Base-by-base conservation (phyloP, 2,329 filamentous ascomycete species). In the Onygenales sp. region DNA sequence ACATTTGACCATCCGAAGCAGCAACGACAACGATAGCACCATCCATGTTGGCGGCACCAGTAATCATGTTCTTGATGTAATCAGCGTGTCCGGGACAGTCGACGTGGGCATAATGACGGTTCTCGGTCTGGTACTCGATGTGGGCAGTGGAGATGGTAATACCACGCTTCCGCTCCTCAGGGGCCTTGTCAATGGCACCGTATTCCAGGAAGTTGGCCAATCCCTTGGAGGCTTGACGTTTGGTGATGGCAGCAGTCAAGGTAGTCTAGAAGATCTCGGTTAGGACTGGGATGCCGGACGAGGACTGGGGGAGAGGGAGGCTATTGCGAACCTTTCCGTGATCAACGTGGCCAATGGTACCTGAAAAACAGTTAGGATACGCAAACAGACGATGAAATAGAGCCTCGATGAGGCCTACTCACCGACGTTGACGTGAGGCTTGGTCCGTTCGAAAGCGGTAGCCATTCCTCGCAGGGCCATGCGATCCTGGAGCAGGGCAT, bases 41-140 rank as follows among this genome's bases (percentile, higher is more conserved):
- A 67, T 98, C 93, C 93, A 98, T 98, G 80, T 90, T 95, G 67
- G 94, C 92, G 59, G 93, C 91, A 84, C 93, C 93, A 62, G 93
- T 98, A 74, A 98, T 98, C 93, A 98, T 98, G 86, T 98, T 98
- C 84, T 98, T 98, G 80, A 98, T 97, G 82, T 98, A 98, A 89
- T 98, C 93, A 76, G 93, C 93, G 86, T 98, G 93, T 76, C 93
- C 93, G 55, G 93, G 93, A 77, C 93, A 98, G 83, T 98, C 93
- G 79, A 98, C 93, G 83, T 98, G 93, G 67, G 93, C 93, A 78
- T 98, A 98, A 80, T 98, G 93, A 69, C 93, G 86, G 70, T 79
- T 80, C 0, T 95, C 88, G 72, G 93, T 98, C 64, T 88, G 77
- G 80, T 97, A 98, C 79, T 98, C 93, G 77, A 98, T 95, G 77